phyloP scores from a whole-genome alignment of 108 stramenopile genomes.

The Parietichytrium sp. region DNA sequence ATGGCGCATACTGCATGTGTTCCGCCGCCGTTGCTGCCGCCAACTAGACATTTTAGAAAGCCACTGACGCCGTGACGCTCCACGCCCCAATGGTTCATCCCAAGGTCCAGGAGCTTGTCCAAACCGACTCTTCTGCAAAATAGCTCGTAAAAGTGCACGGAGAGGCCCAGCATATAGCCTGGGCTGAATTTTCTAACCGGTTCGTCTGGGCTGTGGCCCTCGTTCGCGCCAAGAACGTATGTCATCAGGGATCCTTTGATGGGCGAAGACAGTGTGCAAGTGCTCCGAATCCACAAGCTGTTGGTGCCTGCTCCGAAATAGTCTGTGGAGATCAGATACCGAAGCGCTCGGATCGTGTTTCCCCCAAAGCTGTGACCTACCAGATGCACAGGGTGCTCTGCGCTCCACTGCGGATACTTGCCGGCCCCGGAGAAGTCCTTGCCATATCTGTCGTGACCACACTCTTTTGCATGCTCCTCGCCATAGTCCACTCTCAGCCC shows the following conservation, averaged over 20 bases:
- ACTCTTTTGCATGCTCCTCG: not conserved
- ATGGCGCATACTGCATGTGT: slow-evolving; percentile 8
- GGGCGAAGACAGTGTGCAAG: not conserved
- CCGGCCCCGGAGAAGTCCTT: not conserved
- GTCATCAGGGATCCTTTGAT: slow-evolving; percentile 22
- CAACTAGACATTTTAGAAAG: not conserved
- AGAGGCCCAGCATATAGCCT: slow-evolving; percentile 16
- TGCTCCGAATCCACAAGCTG: slow-evolving; percentile 1
- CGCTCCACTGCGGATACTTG: not conserved
- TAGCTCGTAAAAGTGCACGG: slow-evolving; percentile 36
- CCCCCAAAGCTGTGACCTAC: slow-evolving; percentile 40
- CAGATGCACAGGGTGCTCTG: not conserved
- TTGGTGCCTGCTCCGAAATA: not conserved
- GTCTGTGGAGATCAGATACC: not conserved
- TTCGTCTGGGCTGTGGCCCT: not conserved
- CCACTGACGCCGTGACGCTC: not conserved
- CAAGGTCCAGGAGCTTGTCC: slow-evolving; percentile 5
- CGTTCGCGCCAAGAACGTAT: not conserved
- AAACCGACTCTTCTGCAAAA: not conserved
- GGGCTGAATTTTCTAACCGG: slow-evolving; percentile 16
- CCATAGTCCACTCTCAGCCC: slow-evolving; percentile 30
- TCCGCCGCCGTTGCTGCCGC: slow-evolving; percentile 19
- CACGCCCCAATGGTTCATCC: slow-evolving; percentile 29
- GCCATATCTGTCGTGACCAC: not conserved
- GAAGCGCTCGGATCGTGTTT: not conserved